These are phyloP conservation scores for Trichoderma sp. DNA, from an alignment of 2,329 filamentous ascomycete species.

Conservation along the genomic window DNA sequence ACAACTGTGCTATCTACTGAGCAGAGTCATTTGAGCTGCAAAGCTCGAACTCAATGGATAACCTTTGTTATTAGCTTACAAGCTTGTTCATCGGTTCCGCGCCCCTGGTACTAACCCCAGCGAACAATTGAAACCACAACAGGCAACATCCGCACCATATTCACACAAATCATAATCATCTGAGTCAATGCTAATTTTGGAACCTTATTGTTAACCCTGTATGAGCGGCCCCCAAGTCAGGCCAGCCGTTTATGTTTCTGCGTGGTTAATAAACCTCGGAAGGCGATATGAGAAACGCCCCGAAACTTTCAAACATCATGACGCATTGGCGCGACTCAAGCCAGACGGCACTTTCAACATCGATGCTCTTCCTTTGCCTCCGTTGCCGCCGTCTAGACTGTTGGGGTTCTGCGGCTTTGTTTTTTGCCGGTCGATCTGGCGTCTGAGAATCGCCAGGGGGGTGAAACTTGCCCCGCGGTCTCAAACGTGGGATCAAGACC, in stretches of 20 bases:
- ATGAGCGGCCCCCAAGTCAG: neutral
- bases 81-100: neutral
- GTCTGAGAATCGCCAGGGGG: slow-evolving; percentile 21
- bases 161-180: neutral
- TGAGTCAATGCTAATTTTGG: neutral
- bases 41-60: neutral
- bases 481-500: neutral
- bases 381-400: neutral
- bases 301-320: neutral
- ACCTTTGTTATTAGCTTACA: neutral
- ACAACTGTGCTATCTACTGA: neutral
- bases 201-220: slow-evolving; percentile 3
- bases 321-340: slow-evolving; percentile 5
- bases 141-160: neutral
- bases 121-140: neutral
- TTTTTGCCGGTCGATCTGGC: slow-evolving; percentile 26
- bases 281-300: neutral
- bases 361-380: neutral
- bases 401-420: neutral
- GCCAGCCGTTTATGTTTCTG: neutral
- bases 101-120: neutral
- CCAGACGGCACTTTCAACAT: slow-evolving; percentile 1
- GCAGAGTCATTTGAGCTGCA: neutral
- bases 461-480: slow-evolving; percentile 14
- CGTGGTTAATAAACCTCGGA: neutral